phyloP scores from a whole-genome alignment of 164 flowering plant genomes.

The Aristolochia fimbriata region DNA sequence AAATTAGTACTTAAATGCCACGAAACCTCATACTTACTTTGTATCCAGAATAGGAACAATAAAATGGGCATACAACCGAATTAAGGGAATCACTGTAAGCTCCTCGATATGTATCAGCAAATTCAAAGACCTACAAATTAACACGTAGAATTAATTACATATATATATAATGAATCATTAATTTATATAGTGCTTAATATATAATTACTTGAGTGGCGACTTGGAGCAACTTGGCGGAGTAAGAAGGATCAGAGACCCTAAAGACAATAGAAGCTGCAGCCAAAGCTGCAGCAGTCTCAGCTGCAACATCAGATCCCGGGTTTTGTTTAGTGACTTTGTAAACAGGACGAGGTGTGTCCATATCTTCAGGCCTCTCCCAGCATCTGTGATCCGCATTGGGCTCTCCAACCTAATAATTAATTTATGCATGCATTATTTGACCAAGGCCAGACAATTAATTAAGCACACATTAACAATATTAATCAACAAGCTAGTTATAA shows the following conservation, averaged over 20 bases:
- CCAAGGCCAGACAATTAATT: no score
- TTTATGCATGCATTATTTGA: no score
- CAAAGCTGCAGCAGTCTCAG: conserved; percentile 69
- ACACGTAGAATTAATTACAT: no score
- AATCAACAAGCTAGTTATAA: no score
- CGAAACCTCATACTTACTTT: no score
- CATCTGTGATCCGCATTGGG: conserved; percentile 56
- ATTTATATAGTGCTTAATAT: no score
- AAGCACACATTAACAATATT: no score
- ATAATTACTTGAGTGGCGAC: conserved; percentile 33
- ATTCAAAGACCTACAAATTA: conserved; percentile 44
- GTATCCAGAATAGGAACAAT: conserved; percentile 65
- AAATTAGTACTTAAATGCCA: no score
- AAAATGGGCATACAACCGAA: conserved; percentile 48
- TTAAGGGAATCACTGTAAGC: conserved; percentile 32
- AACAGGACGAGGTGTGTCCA: conserved; percentile 42
- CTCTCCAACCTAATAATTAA: conserved; percentile 60
- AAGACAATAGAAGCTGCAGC: conserved; percentile 58
- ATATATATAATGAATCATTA: background rate
- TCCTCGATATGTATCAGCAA: conserved; percentile 55
- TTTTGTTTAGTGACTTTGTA: conserved; percentile 6
- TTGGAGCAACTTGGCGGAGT: conserved; percentile 31
- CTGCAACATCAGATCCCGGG: conserved; percentile 72
- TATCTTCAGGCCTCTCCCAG: conserved; percentile 84
- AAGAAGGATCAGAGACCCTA: conserved; percentile 20